Percentiles rank a stretch among this genome's conserved stretches.
Evolutionary conservation across 306 rosid genomes (phyloP).

Genomic region (Pyrus communis): DNA sequence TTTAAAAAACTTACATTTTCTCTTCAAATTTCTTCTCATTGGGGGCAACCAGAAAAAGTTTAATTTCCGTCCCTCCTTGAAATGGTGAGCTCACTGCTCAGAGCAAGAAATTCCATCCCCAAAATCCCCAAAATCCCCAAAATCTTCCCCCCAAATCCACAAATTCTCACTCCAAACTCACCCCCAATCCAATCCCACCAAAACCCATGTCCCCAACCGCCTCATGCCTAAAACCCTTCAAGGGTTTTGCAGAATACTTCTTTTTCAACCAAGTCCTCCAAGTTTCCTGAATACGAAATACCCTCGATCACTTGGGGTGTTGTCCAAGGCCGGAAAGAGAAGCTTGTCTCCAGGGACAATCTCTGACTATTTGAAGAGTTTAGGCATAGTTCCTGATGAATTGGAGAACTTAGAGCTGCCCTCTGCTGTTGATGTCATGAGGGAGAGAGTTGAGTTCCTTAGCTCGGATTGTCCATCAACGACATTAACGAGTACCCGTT

Average conservation of each 20-base stretch:
- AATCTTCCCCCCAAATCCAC: slow-evolving; percentile 5
- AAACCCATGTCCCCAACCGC: slow-evolving; percentile 9
- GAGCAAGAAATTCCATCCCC: slow-evolving; percentile 36
- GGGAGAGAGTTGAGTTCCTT: slow-evolving; percentile 80
- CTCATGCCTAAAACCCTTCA: slow-evolving; percentile 30
- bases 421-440: slow-evolving; percentile 75
- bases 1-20: background rate
- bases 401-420: slow-evolving; percentile 75
- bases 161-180: background rate
- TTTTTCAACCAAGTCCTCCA: slow-evolving; percentile 53
- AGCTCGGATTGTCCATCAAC: slow-evolving; percentile 62
- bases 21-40: background rate
- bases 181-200: slow-evolving; percentile 15
- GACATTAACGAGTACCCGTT: slow-evolving; percentile 78
- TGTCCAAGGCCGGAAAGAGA: slow-evolving; percentile 88
- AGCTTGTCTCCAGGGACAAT: slow-evolving; percentile 78
- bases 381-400: slow-evolving; percentile 85
- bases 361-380: slow-evolving; percentile 66
- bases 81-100: slow-evolving; percentile 28
- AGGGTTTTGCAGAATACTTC: slow-evolving; percentile 40
- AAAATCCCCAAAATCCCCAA: slow-evolving; percentile 20
- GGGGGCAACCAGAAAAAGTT: background rate
- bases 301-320: slow-evolving; percentile 96
- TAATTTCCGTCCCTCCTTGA: background rate
- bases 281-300: slow-evolving; percentile 83